These are phyloP conservation scores for Arthromyces matolae DNA, from an alignment of 768 basidiomycete genomes.

Conservation along the genomic window DNA sequence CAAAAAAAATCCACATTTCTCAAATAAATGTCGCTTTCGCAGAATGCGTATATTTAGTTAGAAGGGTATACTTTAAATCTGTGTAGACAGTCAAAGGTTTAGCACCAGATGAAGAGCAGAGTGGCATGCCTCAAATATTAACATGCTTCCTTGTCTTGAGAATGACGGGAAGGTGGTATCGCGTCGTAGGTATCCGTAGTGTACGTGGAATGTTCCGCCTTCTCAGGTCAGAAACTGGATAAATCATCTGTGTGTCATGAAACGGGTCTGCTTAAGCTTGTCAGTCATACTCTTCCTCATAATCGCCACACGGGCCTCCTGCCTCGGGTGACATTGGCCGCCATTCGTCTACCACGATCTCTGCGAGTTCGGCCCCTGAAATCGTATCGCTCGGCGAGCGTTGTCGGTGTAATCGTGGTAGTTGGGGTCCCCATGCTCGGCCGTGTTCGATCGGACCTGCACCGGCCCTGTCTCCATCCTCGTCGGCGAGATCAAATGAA, in stretches of 20 bases:
- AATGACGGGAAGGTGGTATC: no score
- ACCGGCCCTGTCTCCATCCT: constrained; percentile 11
- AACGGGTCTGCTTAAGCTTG: not conserved
- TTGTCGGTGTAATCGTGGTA: not conserved
- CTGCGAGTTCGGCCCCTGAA: constrained; percentile 3
- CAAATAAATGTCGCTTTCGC: not conserved
- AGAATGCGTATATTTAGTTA: not conserved
- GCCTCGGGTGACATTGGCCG: constrained; percentile 21
- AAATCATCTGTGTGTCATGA: no score
- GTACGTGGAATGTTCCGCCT: no score
- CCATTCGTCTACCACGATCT: constrained; percentile 18
- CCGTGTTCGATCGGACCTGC: no score
- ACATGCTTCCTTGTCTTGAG: no score
- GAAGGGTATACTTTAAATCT: not conserved
- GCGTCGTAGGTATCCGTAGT: no score
- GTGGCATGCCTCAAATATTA: no score
- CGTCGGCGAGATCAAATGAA: constrained; percentile 12
- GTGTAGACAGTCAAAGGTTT: not conserved
- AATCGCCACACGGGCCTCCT: constrained; percentile 14
- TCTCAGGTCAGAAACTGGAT: no score
- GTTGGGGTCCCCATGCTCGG: not conserved
- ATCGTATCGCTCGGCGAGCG: not conserved
- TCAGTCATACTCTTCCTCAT: constrained; percentile 40
- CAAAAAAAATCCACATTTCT: no score
- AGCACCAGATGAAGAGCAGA: no score